phyloP scores from a whole-genome alignment of 208 protist genomes.

The Cochliopodium minus region DNA sequence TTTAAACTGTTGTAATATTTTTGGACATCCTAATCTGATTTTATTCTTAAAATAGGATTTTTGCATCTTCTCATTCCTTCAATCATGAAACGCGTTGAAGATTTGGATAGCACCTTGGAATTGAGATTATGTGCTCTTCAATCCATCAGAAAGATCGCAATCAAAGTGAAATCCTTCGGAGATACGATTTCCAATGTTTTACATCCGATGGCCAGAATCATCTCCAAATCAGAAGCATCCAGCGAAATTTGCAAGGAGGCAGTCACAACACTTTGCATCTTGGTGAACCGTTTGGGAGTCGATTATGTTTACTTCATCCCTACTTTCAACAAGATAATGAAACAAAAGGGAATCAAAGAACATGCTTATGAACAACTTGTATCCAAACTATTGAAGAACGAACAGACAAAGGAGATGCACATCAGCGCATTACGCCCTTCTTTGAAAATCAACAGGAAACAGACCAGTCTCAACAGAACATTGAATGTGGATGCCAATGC shows the following conservation, averaged over 20 bases:
- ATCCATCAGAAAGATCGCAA: conserved; percentile 31
- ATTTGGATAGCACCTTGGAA: not conserved
- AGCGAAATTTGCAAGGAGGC: conserved; percentile 20
- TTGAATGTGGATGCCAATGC: no score
- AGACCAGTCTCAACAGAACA: no score
- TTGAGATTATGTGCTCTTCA: conserved; percentile 27
- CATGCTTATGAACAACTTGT: conserved; percentile 8
- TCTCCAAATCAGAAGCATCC: conserved; percentile 13
- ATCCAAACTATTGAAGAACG: not conserved
- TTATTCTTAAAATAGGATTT: conserved; percentile 58
- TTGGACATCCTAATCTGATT: conserved; percentile 39
- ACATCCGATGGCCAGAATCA: conserved; percentile 39
- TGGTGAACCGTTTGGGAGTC: conserved; percentile 43
- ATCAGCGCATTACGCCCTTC: no score
- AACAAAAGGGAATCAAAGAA: not conserved
- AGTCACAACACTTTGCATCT: conserved; percentile 39
- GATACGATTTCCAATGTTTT: conserved; percentile 47
- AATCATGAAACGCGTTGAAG: conserved; percentile 32
- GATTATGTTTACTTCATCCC: conserved; percentile 63
- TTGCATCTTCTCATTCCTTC: conserved; percentile 63
- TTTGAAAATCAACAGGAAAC: no score
- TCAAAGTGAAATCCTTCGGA: conserved; percentile 33
- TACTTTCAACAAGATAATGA: conserved; percentile 30
- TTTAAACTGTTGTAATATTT: no score
- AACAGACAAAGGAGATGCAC: no score